Percentiles rank a stretch among this genome's conserved stretches.
Conservation (phyloP, 345 rosid species). For the Eucalyptus tenuipes region DNA sequence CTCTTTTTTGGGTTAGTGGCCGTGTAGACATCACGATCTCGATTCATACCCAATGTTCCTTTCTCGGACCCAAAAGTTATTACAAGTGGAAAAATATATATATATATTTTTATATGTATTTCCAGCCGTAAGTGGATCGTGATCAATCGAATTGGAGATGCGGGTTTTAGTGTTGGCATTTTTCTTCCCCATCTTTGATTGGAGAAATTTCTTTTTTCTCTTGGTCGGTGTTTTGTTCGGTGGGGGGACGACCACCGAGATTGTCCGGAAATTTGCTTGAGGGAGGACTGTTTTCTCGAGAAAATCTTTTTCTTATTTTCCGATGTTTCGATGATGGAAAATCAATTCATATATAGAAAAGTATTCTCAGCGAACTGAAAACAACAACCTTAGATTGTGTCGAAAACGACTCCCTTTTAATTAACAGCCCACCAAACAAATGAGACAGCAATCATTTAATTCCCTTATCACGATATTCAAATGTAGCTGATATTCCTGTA, state of each 20-base stretch:
- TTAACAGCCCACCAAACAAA: too few relatives aligned
- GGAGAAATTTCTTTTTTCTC: background rate
- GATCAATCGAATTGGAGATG: background rate
- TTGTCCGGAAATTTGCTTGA: background rate
- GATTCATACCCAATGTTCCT: background rate
- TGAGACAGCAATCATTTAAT: background rate
- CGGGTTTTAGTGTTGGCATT: background rate
- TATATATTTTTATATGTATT: too few relatives aligned
- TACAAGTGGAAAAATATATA: too few relatives aligned
- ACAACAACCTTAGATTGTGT: background rate
- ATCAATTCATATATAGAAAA: too few relatives aligned
- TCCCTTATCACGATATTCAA: too few relatives aligned
- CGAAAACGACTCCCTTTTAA: background rate
- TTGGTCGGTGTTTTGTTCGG: background rate
- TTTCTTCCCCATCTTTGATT: background rate
- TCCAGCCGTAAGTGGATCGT: background rate
- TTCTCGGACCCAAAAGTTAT: background rate
- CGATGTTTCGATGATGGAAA: background rate
- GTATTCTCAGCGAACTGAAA: accelerated
- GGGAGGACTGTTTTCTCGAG: background rate
- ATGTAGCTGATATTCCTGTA: accelerated
- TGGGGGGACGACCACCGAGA: background rate
- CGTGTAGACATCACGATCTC: background rate
- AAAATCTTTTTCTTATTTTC: background rate
- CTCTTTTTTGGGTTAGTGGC: background rate